Percentiles rank a stretch among this genome's conserved stretches.
phyloP scores from a whole-genome alignment of 2,329 filamentous ascomycete species.

The Emericellopsis cladophorae region DNA sequence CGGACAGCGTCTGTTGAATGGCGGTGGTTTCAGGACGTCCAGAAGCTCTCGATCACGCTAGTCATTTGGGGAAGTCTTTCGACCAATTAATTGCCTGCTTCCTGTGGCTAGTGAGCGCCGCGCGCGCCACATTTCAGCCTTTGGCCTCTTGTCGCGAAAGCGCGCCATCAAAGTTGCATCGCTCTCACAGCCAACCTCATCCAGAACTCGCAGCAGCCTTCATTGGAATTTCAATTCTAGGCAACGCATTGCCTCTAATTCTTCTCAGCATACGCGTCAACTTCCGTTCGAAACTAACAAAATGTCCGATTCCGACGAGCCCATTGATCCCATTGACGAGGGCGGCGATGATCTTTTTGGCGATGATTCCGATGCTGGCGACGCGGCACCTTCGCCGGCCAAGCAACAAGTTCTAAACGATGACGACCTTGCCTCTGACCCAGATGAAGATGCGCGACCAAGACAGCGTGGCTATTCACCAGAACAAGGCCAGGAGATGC shows the following conservation, averaged over 20 bases:
- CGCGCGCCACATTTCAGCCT: no score
- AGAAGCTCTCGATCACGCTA: no score
- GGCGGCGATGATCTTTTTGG: conserved; percentile 50
- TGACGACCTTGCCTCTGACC: conserved; percentile 42
- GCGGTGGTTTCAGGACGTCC: no score
- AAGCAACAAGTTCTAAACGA: conserved; percentile 54
- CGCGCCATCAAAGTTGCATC: no score
- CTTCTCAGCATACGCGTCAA: background rate
- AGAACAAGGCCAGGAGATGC: conserved; percentile 30
- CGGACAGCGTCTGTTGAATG: background rate
- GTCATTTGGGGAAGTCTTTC: no score
- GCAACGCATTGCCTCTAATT: background rate
- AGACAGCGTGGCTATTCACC: conserved; percentile 31
- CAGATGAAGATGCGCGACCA: conserved; percentile 27
- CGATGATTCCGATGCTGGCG: conserved; percentile 46
- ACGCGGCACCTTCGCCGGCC: conserved; percentile 27
- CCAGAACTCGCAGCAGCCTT: no score
- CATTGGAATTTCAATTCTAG: no score
- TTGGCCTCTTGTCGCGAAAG: no score
- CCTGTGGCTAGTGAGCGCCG: no score
- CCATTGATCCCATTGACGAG: conserved; percentile 33
- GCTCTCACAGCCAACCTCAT: no score
- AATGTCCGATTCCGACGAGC: conserved; percentile 47
- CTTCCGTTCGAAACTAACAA: background rate
- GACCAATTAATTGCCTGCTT: no score